A percentile compares a stretch with the other conserved stretches of the same genome.
phyloP scores from a whole-genome alignment of 495 filamentous ascomycete species.

The Aspergillus nanangensis region DNA sequence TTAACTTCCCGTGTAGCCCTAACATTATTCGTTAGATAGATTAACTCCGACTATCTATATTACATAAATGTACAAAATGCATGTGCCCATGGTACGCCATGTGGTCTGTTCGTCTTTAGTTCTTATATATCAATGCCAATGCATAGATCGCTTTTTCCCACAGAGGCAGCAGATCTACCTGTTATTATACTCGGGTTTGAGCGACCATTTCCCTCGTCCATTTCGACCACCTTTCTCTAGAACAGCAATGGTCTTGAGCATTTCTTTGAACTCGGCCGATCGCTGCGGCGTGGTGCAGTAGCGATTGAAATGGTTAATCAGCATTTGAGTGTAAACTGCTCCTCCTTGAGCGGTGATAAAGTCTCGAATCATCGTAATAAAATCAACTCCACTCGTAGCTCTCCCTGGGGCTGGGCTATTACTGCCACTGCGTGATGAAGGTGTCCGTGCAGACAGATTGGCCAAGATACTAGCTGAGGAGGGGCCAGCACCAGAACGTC shows the following conservation, averaged over 20 bases:
- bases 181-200: slow-evolving; percentile 55
- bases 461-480: slow-evolving; percentile 56
- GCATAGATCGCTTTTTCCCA: no score
- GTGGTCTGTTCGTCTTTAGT: no score
- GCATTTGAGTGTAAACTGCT: slow-evolving; percentile 63
- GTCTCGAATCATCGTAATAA: slow-evolving; percentile 67
- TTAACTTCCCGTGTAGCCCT: neutral
- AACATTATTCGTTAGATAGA: no score
- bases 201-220: slow-evolving; percentile 55
- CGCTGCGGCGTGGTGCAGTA: slow-evolving; percentile 50
- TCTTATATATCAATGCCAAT: no score
- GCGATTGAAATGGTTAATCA: slow-evolving; percentile 78
- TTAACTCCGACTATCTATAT: no score
- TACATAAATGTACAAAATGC: neutral
- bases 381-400: slow-evolving; percentile 44
- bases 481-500: slow-evolving; percentile 37
- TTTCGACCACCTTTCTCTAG: slow-evolving; percentile 49
- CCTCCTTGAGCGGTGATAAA: slow-evolving; percentile 71
- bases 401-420: slow-evolving; percentile 19
- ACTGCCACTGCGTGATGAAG: slow-evolving; percentile 27
- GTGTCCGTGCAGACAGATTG: slow-evolving; percentile 43
- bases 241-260: slow-evolving; percentile 53
- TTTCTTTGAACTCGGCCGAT: slow-evolving; percentile 60
- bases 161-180: neutral
- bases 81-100: no score